Conservation (phyloP, 371 early-diverging fungal species). For the Blakeslea trispora region DNA sequence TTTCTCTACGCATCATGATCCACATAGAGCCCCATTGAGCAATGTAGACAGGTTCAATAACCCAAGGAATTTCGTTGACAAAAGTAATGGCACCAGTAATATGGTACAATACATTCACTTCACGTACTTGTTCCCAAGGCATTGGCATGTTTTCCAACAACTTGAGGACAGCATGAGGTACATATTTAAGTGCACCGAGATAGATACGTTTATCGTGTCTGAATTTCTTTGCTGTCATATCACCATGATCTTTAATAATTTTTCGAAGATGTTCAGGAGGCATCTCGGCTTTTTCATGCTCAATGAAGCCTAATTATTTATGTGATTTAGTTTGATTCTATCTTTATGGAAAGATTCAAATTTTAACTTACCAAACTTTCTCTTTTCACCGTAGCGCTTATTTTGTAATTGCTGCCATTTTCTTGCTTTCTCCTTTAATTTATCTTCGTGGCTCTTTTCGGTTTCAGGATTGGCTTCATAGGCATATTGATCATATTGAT, state of each 20-base stretch:
- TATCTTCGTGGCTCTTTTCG: conserved; percentile 52
- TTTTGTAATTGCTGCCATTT: conserved; percentile 93
- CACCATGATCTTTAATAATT: conserved; percentile 97
- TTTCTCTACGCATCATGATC: conserved; percentile 99
- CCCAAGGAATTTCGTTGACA: conserved; percentile 95
- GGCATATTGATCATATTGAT: conserved; percentile 42
- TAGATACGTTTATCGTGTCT: conserved; percentile 96
- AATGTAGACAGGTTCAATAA: conserved; percentile 94
- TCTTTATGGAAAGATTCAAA: too few relatives aligned
- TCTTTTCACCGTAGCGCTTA: conserved; percentile 91
- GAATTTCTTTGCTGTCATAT: conserved; percentile 97
- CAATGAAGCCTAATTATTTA: conserved; percentile 53
- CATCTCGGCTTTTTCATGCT: conserved; percentile 89
- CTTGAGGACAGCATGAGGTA: conserved; percentile 98
- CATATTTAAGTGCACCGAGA: conserved; percentile 96
- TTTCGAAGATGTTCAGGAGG: conserved; percentile 97
- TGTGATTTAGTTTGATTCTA: too few relatives aligned
- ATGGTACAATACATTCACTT: conserved; percentile 97
- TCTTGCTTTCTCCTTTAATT: conserved; percentile 74
- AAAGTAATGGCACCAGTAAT: conserved; percentile 98
- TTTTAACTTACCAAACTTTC: conserved; percentile 82
- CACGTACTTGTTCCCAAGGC: conserved; percentile 99
- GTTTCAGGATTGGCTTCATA: conserved; percentile 38
- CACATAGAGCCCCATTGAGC: conserved; percentile 99
- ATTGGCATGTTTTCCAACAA: conserved; percentile 99